These are phyloP conservation scores for Xenosphaeropsis pyriputrescens DNA, from an alignment of 2,329 filamentous ascomycete genomes.

Conservation along the genomic window DNA sequence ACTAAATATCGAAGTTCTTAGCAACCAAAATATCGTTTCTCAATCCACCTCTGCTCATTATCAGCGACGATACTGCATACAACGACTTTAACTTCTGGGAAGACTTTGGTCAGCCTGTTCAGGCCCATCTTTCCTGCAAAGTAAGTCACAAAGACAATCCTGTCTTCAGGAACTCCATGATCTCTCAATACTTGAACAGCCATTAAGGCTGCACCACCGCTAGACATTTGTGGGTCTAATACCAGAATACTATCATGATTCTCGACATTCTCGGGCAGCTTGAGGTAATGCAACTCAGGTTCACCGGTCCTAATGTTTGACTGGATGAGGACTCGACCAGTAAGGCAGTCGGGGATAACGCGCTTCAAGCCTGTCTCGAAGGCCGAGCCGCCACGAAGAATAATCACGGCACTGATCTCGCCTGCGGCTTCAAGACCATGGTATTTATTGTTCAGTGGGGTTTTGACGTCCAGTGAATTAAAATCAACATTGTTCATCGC, in stretches of 20 bases:
- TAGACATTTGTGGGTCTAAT: slow-evolving; percentile 88
- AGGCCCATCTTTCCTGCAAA: slow-evolving; percentile 74
- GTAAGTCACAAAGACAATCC: slow-evolving; percentile 87
- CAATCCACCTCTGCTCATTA: slow-evolving; percentile 77
- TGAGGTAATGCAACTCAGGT: slow-evolving; percentile 83
- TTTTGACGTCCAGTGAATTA: slow-evolving; percentile 45
- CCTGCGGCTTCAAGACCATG: slow-evolving; percentile 56
- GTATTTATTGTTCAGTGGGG: slow-evolving; percentile 57
- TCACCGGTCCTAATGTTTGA: slow-evolving; percentile 75
- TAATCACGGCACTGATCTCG: slow-evolving; percentile 70
- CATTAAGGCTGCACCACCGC: slow-evolving; percentile 77
- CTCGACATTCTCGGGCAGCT: slow-evolving; percentile 59
- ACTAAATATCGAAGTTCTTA: slow-evolving; percentile 21
- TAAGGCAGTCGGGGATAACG: slow-evolving; percentile 84
- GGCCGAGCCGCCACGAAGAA: slow-evolving; percentile 77
- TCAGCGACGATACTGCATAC: slow-evolving; percentile 72
- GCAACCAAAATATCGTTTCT: slow-evolving; percentile 82
- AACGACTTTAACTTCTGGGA: slow-evolving; percentile 75
- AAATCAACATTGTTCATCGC: slow-evolving; percentile 69
- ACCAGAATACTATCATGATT: slow-evolving; percentile 70
- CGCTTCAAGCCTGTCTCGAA: slow-evolving; percentile 80
- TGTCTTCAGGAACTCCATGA: slow-evolving; percentile 72
- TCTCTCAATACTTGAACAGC: slow-evolving; percentile 91
- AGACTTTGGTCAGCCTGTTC: slow-evolving; percentile 76
- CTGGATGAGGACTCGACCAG: slow-evolving; percentile 80